Evolutionary conservation across 1,284 basidiomycete genomes (phyloP).

Genomic region (Ceratobasidium sp.): DNA sequence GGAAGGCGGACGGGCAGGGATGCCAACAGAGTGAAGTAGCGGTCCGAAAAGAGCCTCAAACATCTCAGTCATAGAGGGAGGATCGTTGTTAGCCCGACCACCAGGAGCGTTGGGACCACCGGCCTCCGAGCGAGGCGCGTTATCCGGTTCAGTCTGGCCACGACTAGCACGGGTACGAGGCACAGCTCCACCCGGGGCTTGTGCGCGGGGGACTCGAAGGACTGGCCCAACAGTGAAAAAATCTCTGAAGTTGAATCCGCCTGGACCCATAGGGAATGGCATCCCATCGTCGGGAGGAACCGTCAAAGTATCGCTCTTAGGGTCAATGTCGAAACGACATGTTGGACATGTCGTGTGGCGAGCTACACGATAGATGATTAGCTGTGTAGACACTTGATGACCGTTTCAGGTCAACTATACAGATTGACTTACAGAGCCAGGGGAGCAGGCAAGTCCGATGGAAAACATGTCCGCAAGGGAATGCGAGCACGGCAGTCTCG

Average conservation of each 20-base stretch:
- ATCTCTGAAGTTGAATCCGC: slow-evolving; percentile 28
- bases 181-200: not conserved
- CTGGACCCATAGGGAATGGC: not conserved
- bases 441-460: slow-evolving; percentile 76
- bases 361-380: too few relatives aligned
- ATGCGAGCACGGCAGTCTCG: slow-evolving; percentile 56
- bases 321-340: slow-evolving; percentile 80
- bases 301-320: slow-evolving; percentile 58
- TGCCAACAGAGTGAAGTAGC: slow-evolving; percentile 3
- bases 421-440: slow-evolving; percentile 62
- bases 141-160: not conserved
- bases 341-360: slow-evolving; percentile 79
- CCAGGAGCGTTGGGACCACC: not conserved
- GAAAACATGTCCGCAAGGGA: slow-evolving; percentile 81
- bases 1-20: not conserved
- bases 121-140: not conserved
- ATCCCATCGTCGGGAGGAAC: slow-evolving; percentile 10
- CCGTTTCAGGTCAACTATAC: not conserved
- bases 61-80: slow-evolving; percentile 15
- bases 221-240: slow-evolving; percentile 27
- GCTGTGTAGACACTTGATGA: not conserved
- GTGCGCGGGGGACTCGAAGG: slow-evolving; percentile 18
- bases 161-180: not conserved
- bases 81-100: not conserved
- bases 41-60: slow-evolving; percentile 21